Evolutionary conservation across 805 yeast species (phyloP), one percentile per base, ranked within the genome.

Genomic region (Ogataea populi-albae): DNA sequence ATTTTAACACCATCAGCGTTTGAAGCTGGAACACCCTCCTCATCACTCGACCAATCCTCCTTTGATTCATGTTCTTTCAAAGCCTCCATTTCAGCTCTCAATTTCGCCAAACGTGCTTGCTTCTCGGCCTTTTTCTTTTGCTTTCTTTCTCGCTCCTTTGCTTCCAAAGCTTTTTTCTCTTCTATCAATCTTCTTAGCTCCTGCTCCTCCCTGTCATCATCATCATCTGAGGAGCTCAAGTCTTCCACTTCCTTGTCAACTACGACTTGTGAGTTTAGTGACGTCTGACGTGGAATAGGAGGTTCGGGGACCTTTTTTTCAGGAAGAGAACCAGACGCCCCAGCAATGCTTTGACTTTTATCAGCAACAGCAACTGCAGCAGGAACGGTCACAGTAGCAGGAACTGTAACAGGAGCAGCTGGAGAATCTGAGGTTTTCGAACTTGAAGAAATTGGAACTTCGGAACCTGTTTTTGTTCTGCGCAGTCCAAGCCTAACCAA

Each of bases 401-500:
- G 30, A 4, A 51, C 32, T 11, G 50, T 25, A 6, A 39, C 38
- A 17, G 38, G 23, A n/a, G 22, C 27, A 8, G 43, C 18, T 11
- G 45, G 19, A 16, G 30, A 12, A 6, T 16, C 21, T 9, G 28
- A 16, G 8, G 28, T 25, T 8, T 9, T 8, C 9, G 8, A 8
- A 12, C 16, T 9, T 10, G 19, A 17, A 27, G 30, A 27, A 22
- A 22, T 11, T 20, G 20, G 8, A n/a, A 3, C 35, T 6, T 34
- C 32, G 11, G 33, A 15, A 5, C 34, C 38, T 4, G 48, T 35
- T 8, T 40, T 31, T 4, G 54, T 55, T 54, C 77, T 66, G 16
- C 69, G 62, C 40, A 86, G 73, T 3, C 95, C 95, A 38, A 87
- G 69, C 43, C 80, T 83, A 3, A 94, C 95, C 51, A 87, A 68